Base-by-base conservation (phyloP, 1,284 basidiomycete genomes). In the Cronartium quercuum region DNA sequence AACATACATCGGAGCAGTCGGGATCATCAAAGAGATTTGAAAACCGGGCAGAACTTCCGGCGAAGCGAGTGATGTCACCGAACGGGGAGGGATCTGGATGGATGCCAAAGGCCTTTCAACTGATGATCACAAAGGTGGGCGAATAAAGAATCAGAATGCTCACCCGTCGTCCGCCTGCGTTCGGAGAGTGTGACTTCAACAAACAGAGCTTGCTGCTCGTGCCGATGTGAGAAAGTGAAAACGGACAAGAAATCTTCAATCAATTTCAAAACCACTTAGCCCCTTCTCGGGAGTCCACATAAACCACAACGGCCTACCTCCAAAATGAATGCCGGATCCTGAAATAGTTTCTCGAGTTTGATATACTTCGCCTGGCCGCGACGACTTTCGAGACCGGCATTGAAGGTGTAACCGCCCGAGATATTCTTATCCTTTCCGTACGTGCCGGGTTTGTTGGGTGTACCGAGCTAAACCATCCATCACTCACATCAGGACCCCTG, bases 381-480 rank as follows among this genome's bases (percentile, higher is more conserved):
- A 55, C 70, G 24, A 60, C 70, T 73, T 37, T 73, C 70, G 42
- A 73, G 55, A 34, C 70, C 40, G 40, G 70, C 42, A 24, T 73
- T 73, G 63, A 73, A 73, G 15, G 70, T 73, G 34, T 73, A 73
- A 18, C 70, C 70, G 57, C 70, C 70, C 10, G 70, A 73, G 51
- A 73, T 73, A 63, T 73, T 73, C 55, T 73, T 73, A 51, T 73
- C 64, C 15, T 24, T 58, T 18, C 70, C 70, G 60, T 65, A 73
- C 13, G 47, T 34, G 42, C 70, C 70, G 10, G 42, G 62, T 21
- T 64, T 47, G 34, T 47, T 37, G 21, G 70, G 70, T 9, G 70
- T 73, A 29, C 70, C 70, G 34, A 73, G 70, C 70, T 73, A 34
- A 37, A 60, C 40, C 41, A 61, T n/a, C 51, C 5, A 60, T 24